Conservation (phyloP, 2,329 filamentous ascomycete species). For the Fusarium nisikadoi region DNA sequence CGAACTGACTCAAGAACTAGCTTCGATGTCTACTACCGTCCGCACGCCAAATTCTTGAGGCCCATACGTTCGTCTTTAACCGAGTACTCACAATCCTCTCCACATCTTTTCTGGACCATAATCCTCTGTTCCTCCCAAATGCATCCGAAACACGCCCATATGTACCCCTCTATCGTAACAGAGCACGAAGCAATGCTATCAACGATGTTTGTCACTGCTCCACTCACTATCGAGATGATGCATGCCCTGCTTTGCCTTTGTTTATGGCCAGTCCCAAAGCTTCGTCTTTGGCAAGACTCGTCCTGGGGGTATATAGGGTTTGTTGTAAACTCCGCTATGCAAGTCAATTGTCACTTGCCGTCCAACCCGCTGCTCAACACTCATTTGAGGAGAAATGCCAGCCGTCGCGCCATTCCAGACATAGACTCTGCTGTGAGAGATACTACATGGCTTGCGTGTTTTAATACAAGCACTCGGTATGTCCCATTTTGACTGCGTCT, state of each 20-base stretch:
- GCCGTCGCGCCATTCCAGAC: background rate
- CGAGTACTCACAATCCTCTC: background rate
- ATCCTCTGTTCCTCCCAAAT: background rate
- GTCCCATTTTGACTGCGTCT: background rate
- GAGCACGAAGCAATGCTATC: background rate
- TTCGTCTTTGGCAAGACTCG: background rate
- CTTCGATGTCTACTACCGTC: background rate
- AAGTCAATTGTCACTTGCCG: background rate
- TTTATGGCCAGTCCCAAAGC: background rate
- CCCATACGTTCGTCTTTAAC: background rate
- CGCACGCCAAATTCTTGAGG: background rate
- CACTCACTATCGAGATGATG: background rate
- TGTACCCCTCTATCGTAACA: background rate
- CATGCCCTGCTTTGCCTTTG: background rate
- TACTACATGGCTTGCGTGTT: background rate
- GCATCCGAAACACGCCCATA: background rate
- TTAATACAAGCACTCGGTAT: background rate
- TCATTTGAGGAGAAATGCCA: background rate
- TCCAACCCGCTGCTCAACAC: background rate
- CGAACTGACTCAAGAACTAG: background rate
- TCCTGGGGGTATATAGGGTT: background rate
- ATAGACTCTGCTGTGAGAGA: background rate
- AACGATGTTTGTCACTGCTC: rapidly evolving
- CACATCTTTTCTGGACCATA: background rate
- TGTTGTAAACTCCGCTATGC: background rate